Evolutionary conservation across 768 basidiomycete species (phyloP).

Genomic region (Suillus clintonianus): DNA sequence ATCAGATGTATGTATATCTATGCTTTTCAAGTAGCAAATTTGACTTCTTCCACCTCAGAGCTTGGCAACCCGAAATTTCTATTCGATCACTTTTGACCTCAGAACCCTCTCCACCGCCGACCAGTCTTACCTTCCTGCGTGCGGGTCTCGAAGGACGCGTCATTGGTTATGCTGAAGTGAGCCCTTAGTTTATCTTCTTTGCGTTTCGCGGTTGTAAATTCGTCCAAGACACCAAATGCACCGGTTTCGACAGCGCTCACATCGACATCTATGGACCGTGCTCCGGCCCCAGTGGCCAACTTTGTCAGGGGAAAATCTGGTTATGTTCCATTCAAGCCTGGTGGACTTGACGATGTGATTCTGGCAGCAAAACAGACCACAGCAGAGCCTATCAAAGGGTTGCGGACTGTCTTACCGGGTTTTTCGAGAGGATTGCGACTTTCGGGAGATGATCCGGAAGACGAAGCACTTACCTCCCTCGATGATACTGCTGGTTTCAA

Average conservation of each 20-base stretch:
- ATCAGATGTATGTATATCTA: slow-evolving; percentile 73
- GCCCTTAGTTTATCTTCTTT: slow-evolving; percentile 15
- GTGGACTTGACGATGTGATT: slow-evolving; percentile 77
- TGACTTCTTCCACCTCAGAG: slow-evolving; percentile 42
- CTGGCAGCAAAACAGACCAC: slow-evolving; percentile 30
- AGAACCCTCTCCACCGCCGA: slow-evolving; percentile 74
- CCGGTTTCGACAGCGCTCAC: slow-evolving; percentile 70
- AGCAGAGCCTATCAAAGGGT: slow-evolving; percentile 41
- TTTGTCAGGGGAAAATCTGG: slow-evolving; percentile 96
- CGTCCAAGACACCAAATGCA: slow-evolving; percentile 53
- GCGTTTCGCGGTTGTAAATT: background rate
- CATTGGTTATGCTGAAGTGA: slow-evolving; percentile 80
- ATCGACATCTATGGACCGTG: slow-evolving; percentile 83
- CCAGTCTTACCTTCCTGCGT: slow-evolving; percentile 70
- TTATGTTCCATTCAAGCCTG: slow-evolving; percentile 92
- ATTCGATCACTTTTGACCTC: slow-evolving; percentile 64
- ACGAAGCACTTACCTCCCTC: slow-evolving; percentile 40
- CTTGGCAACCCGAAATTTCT: slow-evolving; percentile 67
- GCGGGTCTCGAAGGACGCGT: slow-evolving; percentile 79
- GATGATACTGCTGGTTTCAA: slow-evolving; percentile 16
- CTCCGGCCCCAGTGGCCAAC: slow-evolving; percentile 73
- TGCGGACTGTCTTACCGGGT: slow-evolving; percentile 81
- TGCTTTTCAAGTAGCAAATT: slow-evolving; percentile 10
- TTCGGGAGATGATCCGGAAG: slow-evolving; percentile 54
- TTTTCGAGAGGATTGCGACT: slow-evolving; percentile 79